A percentile compares a stretch with the other conserved stretches of the same genome.
Evolutionary conservation across 192 early-diverging fungal genomes (phyloP).

Genomic region (Pecoramyces ruminantium): DNA sequence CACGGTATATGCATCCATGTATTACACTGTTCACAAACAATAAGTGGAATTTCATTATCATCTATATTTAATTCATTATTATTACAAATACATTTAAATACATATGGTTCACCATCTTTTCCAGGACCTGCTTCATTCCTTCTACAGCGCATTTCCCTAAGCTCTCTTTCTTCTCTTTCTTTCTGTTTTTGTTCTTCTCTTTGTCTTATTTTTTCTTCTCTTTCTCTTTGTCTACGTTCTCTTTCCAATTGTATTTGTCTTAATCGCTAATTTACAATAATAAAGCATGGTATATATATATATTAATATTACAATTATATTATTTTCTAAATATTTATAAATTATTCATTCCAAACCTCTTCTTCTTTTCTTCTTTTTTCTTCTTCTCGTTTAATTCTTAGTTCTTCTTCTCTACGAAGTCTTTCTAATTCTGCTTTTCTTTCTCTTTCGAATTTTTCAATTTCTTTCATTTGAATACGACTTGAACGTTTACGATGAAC

Average conservation of each 20-base stretch:
- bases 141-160: neutral
- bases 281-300: too few relatives aligned
- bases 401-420: conserved; percentile 10
- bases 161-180: conserved; percentile 9
- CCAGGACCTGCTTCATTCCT: neutral
- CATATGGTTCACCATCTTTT: conserved; percentile 11
- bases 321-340: conserved; percentile 9
- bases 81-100: conserved; percentile 27
- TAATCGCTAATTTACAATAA: too few relatives aligned
- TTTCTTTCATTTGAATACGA: conserved; percentile 34
- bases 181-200: conserved; percentile 2
- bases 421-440: conserved; percentile 6
- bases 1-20: conserved; percentile 60
- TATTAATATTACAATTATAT: conserved; percentile 18
- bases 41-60: conserved; percentile 50
- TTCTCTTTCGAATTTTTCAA: conserved; percentile 32
- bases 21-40: conserved; percentile 46
- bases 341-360: conserved; percentile 6
- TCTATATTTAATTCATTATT: conserved; percentile 19
- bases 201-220: conserved; percentile 1
- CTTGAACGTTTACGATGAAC: conserved; percentile 40
- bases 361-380: conserved; percentile 10
- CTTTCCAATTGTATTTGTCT: conserved; percentile 9
- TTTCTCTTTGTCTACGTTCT: conserved; percentile 12
- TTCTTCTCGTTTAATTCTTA: conserved; percentile 11